A percentile compares a stretch with the other conserved stretches of the same genome.
phyloP scores from a whole-genome alignment of 2,329 filamentous ascomycete genomes.

The Sporothrix mexicana region DNA sequence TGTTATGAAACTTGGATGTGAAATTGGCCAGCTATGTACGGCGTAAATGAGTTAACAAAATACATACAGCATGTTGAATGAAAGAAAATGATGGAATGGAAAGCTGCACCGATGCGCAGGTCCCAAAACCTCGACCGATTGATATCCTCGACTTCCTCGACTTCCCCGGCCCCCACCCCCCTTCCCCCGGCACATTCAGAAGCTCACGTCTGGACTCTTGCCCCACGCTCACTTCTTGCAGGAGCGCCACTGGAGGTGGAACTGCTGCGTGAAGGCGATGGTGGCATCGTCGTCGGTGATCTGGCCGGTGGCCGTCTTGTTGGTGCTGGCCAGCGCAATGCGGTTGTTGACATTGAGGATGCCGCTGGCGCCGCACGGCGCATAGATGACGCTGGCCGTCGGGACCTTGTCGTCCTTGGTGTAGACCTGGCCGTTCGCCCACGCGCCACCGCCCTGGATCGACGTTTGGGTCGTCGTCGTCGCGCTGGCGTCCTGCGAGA shows the following conservation, averaged over 20 bases:
- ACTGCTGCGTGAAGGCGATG: constrained; percentile 52
- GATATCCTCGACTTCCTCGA: background rate
- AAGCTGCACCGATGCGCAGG: too few species aligned
- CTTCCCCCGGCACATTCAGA: background rate
- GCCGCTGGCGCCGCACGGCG: constrained; percentile 53
- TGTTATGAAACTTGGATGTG: background rate
- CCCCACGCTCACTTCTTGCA: constrained; percentile 39
- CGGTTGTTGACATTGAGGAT: constrained; percentile 58
- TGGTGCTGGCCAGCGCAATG: constrained; percentile 49
- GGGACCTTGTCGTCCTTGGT: constrained; percentile 54
- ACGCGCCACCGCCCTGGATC: constrained; percentile 51
- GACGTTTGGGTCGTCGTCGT: constrained; percentile 54
- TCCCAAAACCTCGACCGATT: background rate
- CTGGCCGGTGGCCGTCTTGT: constrained; percentile 47
- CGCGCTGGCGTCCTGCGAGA: constrained; percentile 52
- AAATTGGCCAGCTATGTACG: constrained; percentile 6
- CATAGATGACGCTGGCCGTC: constrained; percentile 53
- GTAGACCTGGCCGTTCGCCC: constrained; percentile 53
- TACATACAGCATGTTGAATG: constrained; percentile 16
- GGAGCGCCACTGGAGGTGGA: constrained; percentile 49
- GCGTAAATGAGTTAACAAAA: constrained; percentile 5
- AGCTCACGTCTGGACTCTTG: background rate
- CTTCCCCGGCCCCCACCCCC: too few species aligned
- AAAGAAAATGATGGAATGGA: background rate
- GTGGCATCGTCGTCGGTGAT: constrained; percentile 55